Base-by-base conservation (phyloP, 176 grass and related monocot genomes). In the Dendrocalamus sinicus region DNA sequence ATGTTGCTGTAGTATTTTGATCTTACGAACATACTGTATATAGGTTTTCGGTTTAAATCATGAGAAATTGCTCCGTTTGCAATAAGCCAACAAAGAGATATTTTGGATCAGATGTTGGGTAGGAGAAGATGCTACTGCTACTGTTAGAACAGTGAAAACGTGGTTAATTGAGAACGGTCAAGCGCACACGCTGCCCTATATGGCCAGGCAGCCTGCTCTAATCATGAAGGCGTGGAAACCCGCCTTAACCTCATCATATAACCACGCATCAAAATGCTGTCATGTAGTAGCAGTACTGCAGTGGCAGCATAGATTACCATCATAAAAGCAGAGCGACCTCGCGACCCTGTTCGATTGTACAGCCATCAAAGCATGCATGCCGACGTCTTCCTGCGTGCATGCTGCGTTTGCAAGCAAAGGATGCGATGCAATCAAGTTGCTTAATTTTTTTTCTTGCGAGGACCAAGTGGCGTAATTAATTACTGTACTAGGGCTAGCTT, bases 401-500 rank as follows among this genome's bases (percentile, higher is more conserved):
- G 73, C 63, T 45, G 83, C 9, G 51, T 60, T 59, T 78, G 24
- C 76, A 73, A 73, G 85, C 76, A 72, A 87, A 76, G 85, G 61
- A 48, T 50, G 73, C 50, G 8, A 7, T 5, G 9, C 15, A 14
- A 76, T 84, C 82, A 41, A 84, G 72, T 61, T 12, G 53, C 53
- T n/a, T 61, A 60, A 46, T 75, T 52, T 5, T 39, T 37, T 39
- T 39, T 39, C 4, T 39, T 39, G 37, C 37, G 37, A 39, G 37
- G 37, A 76, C 76, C 82, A 41, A 84, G 72, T 61, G 19, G 53
- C 53, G 16, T 61, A 61, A 46, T 75, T 41, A 37, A 17, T 15
- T 69, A 17, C 28, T 35, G 63, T 17, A 17, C 63, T 45, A 45
- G 44, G 8, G n/a, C 20, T 22, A 12, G 45, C 16, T 39, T 51